Base-by-base conservation (phyloP, 108 stramenopile genomes). In the Cyclotella baltica region DNA sequence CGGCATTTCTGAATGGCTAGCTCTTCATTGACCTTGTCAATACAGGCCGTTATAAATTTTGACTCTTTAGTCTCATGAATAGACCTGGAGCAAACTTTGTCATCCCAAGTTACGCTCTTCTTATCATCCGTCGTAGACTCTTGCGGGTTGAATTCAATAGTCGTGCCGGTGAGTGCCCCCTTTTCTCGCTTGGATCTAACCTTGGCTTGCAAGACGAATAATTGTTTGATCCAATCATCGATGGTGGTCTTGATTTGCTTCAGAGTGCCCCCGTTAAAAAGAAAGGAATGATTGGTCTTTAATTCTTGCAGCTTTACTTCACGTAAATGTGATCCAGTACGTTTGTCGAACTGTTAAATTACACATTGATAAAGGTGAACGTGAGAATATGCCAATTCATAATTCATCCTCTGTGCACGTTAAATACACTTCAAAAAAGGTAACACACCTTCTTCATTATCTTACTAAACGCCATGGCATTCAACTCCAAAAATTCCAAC, bases 281-380 rank as follows among this genome's bases (percentile, higher is more conserved):
- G 75, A 56, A 78, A 92, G 2, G 68, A 46, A 65, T 75, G 66
- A 8, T 72, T 75, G 23, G 78, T 48, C 46, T 70, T 52, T 40
- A 92, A 61, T 35, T 85, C 85, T 22, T 50, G 70, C 19, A 92
- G 43, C 53, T 86, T 84, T 23, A 75, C 81, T 43, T 87, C 78
- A n/a, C 88, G 87, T 46, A 88, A 57, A 33, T 57, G 66, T 6
- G 82, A 76, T 47, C 88, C 87, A 11, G 77, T 78, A 18, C 76
- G 51, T 36, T 83, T 83, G 31, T 83, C 82, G 36, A 62, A 83
- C 72, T 67, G 52, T 22, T 53, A 5, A n/a, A n/a, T n/a, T n/a
- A n/a, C n/a, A n/a, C n/a, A n/a, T n/a, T n/a, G n/a, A n/a, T n/a
- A n/a, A n/a, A n/a, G n/a, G n/a, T n/a, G n/a, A n/a, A n/a, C n/a